These are phyloP conservation scores for Scorias spongiosa DNA, from an alignment of 2,329 filamentous ascomycete species.

Conservation along the genomic window DNA sequence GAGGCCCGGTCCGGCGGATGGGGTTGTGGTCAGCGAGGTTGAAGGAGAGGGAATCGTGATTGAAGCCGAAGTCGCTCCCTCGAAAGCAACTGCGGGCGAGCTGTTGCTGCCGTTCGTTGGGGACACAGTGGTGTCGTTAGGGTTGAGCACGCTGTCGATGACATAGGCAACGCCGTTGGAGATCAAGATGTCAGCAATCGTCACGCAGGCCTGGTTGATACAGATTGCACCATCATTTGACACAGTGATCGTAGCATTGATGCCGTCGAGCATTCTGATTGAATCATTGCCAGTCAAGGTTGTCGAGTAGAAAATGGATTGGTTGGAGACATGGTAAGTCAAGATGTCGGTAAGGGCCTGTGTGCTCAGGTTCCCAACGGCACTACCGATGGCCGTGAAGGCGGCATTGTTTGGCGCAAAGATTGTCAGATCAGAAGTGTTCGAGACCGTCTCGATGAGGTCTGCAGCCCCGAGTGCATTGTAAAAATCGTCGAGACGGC, in stretches of 20 bases:
- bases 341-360: conserved; percentile 39
- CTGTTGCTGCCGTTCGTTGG: background rate
- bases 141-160: conserved; percentile 45
- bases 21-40: background rate
- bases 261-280: conserved; percentile 23
- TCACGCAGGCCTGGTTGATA: conserved; percentile 29
- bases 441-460: conserved; percentile 27
- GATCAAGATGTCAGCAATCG: conserved; percentile 27
- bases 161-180: conserved; percentile 35
- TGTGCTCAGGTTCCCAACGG: conserved; percentile 31
- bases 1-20: background rate
- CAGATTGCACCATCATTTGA: conserved; percentile 21
- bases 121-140: conserved; percentile 9
- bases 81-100: background rate
- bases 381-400: conserved; percentile 41
- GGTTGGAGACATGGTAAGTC: conserved; percentile 48
- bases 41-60: background rate
- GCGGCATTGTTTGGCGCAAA: conserved; percentile 49
- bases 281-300: conserved; percentile 26
- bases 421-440: conserved; percentile 39
- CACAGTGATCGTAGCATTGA: conserved; percentile 26
- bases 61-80: background rate
- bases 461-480: conserved; percentile 26
- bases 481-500: conserved; percentile 25
- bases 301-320: conserved; percentile 38